Evolutionary conservation across 1,284 basidiomycete genomes (phyloP).

Genomic region (Entoloma clypeatum): DNA sequence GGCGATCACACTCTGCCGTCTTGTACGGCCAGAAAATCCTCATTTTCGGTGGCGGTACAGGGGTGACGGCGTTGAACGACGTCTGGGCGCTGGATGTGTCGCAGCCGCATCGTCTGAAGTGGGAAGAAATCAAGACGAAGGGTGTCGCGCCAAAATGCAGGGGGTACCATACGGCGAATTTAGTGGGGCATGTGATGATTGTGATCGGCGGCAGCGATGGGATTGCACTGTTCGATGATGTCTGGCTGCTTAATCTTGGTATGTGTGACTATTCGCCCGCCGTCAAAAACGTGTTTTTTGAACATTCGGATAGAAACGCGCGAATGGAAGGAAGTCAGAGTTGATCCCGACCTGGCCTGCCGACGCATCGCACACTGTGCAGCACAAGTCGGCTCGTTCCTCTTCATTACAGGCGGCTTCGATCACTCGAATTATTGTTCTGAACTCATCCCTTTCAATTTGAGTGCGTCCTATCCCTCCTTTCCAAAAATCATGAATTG

Average conservation of each 20-base stretch:
- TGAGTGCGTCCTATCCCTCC: conserved; percentile 48
- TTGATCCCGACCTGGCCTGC: conserved; percentile 47
- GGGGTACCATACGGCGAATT: conserved; percentile 89
- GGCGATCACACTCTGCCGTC: conserved; percentile 86
- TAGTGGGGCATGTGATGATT: conserved; percentile 83
- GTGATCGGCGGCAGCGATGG: conserved; percentile 81
- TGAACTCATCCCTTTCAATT: conserved; percentile 82
- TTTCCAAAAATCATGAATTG: conserved; percentile 6
- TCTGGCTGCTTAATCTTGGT: conserved; percentile 87
- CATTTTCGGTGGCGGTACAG: conserved; percentile 92
- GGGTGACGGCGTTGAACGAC: conserved; percentile 84
- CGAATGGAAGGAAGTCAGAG: conserved; percentile 65
- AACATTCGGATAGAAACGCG: conserved; percentile 55
- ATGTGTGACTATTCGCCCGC: conserved; percentile 25
- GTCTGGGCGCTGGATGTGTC: conserved; percentile 81
- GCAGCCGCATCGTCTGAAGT: conserved; percentile 49
- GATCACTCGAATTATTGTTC: conserved; percentile 76
- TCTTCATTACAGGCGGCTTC: conserved; percentile 88
- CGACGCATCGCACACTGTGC: conserved; percentile 83
- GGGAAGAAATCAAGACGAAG: conserved; percentile 56
- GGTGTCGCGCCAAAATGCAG: conserved; percentile 61
- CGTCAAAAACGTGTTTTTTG: conserved; percentile 7
- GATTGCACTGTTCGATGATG: conserved; percentile 77
- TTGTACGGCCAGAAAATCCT: conserved; percentile 72
- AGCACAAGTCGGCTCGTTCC: conserved; percentile 90